Percentiles rank a stretch among this genome's conserved stretches.
These are phyloP conservation scores for Draba incana DNA, from an alignment of 345 rosid species.

Conservation along the genomic window DNA sequence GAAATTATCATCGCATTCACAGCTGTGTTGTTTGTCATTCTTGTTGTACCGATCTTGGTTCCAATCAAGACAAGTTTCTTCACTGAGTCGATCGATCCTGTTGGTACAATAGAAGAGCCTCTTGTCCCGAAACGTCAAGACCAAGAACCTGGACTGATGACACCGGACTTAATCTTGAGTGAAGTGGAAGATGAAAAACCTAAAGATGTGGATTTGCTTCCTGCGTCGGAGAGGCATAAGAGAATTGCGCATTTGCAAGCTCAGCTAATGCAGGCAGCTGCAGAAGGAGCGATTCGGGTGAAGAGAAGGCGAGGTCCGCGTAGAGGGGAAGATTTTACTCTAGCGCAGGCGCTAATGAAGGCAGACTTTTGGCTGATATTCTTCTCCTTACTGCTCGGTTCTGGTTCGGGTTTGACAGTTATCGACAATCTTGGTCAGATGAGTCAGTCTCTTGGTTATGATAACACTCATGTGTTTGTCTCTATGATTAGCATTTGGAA, in stretches of 20 bases:
- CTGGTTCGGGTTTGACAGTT: slow-evolving; percentile 95
- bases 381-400: slow-evolving; percentile 81
- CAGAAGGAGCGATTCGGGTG: slow-evolving; percentile 86
- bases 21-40: slow-evolving; percentile 59
- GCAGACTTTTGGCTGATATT: slow-evolving; percentile 97
- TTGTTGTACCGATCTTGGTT: slow-evolving; percentile 66
- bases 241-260: slow-evolving; percentile 83
- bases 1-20: slow-evolving; percentile 55
- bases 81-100: slow-evolving; percentile 46
- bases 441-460: slow-evolving; percentile 85
- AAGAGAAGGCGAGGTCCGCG: slow-evolving; percentile 82
- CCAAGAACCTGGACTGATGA: slow-evolving; percentile 53
- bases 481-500: slow-evolving; percentile 99
- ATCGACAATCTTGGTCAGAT: slow-evolving; percentile 98
- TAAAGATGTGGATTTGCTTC: slow-evolving; percentile 82
- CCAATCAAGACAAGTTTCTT: slow-evolving; percentile 63
- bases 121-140: slow-evolving; percentile 55
- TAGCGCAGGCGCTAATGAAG: slow-evolving; percentile 83
- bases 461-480: slow-evolving; percentile 83
- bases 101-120: slow-evolving; percentile 60
- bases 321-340: slow-evolving; percentile 94
- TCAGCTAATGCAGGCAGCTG: slow-evolving; percentile 82
- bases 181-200: slow-evolving; percentile 98
- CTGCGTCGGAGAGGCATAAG: slow-evolving; percentile 78
- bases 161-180: slow-evolving; percentile 63